These are phyloP conservation scores for Cyclocybe aegerita DNA, from an alignment of 768 basidiomycete species.

Conservation along the genomic window DNA sequence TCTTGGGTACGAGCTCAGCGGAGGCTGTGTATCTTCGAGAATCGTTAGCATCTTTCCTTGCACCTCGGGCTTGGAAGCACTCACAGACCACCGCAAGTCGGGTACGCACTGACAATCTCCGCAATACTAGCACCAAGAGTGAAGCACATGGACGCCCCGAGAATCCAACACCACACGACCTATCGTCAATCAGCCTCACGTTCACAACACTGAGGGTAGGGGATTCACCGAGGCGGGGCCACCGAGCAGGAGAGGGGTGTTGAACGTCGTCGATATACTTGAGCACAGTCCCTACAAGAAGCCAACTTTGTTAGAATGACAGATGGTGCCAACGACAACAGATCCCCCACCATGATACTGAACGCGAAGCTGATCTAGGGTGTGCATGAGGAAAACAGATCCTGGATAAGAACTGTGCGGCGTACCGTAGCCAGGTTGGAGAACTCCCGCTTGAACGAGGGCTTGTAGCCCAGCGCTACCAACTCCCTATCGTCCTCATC, in stretches of 20 bases:
- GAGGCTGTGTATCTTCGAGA: constrained; percentile 72
- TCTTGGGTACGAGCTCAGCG: constrained; percentile 66
- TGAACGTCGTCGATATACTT: constrained; percentile 76
- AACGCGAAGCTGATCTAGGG: constrained; percentile 70
- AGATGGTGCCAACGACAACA: constrained; percentile 7
- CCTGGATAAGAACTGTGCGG: background rate
- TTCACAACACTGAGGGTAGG: background rate
- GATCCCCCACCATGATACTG: constrained; percentile 62
- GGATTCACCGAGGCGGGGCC: constrained; percentile 63
- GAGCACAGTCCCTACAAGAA: constrained; percentile 62
- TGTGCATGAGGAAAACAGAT: background rate
- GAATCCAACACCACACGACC: constrained; percentile 75
- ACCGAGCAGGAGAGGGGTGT: constrained; percentile 67
- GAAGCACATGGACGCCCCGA: constrained; percentile 72
- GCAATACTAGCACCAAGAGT: constrained; percentile 73
- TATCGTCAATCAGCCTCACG: constrained; percentile 17
- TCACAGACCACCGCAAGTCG: constrained; percentile 71
- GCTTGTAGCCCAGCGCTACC: constrained; percentile 68
- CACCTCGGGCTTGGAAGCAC: constrained; percentile 18
- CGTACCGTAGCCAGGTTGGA: constrained; percentile 76
- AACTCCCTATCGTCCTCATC: constrained; percentile 68
- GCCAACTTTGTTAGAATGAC: background rate
- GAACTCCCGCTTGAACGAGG: constrained; percentile 85
- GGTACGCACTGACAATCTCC: constrained; percentile 75
- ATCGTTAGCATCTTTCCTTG: background rate